These are phyloP conservation scores for Albophoma yamanashiensis DNA, from an alignment of 2,329 filamentous ascomycete genomes.

Conservation along the genomic window DNA sequence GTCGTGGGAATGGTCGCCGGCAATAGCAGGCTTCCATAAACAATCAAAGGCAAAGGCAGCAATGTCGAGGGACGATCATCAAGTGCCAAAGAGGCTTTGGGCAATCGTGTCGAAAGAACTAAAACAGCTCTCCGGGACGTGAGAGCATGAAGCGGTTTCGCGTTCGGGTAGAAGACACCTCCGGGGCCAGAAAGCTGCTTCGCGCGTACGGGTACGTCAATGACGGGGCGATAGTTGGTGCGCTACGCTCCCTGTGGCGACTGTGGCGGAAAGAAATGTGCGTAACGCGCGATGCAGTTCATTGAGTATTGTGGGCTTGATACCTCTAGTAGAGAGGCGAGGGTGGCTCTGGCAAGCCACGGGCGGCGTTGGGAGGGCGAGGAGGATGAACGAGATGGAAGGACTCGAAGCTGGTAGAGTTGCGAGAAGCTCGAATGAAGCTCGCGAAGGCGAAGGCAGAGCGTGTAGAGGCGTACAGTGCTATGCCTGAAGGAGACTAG, in stretches of 20 bases:
- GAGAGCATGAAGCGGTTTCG: neutral
- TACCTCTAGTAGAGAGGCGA: neutral
- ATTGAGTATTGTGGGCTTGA: neutral
- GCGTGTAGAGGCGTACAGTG: neutral
- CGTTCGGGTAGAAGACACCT: neutral
- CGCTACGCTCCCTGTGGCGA: constrained; percentile 1
- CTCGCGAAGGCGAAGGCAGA: neutral
- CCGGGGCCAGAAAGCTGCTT: neutral
- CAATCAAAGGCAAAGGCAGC: neutral
- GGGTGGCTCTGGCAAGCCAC: neutral
- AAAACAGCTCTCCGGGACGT: neutral
- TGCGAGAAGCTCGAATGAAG: neutral
- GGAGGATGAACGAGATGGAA: neutral
- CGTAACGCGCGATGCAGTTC: neutral
- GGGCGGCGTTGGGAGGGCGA: neutral
- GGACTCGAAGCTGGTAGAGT: neutral
- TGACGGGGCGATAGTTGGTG: neutral
- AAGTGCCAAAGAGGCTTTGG: neutral
- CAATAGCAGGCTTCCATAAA: neutral
- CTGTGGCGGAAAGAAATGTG: neutral
- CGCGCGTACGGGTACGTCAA: neutral
- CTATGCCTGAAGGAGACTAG: neutral
- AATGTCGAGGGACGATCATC: neutral
- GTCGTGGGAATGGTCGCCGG: neutral
- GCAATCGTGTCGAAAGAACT: neutral